A percentile compares a stretch with the other conserved stretches of the same genome.
These are phyloP conservation scores for Citropsis articulata DNA, from an alignment of 345 rosid genomes.

Conservation along the genomic window DNA sequence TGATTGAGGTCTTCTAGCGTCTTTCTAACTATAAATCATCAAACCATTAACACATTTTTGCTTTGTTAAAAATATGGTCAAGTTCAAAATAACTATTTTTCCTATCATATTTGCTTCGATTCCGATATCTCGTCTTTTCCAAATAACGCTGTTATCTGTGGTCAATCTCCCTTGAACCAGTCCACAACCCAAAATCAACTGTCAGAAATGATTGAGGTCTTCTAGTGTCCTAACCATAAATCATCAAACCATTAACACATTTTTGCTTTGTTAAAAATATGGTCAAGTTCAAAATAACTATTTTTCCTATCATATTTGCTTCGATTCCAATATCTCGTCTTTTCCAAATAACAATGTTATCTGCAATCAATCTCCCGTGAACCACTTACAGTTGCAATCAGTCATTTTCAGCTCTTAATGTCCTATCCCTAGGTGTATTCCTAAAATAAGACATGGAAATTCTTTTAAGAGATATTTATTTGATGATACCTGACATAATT, in stretches of 20 bases:
- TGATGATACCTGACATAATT: not conserved
- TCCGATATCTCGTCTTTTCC: not conserved
- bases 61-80: not conserved
- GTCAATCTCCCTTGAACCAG: not conserved
- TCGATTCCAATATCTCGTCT: not conserved
- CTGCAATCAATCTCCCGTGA: not conserved
- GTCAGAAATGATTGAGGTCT: too few relatives aligned
- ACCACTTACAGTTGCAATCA: not conserved
- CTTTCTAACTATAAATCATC: slow-evolving; percentile 20
- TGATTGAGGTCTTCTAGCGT: slow-evolving; percentile 79
- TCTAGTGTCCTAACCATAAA: too few relatives aligned
- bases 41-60: not conserved
- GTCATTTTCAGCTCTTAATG: not conserved
- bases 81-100: not conserved
- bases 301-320: not conserved
- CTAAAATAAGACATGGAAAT: not conserved
- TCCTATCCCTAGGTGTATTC: not conserved
- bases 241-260: too few relatives aligned
- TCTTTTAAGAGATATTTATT: not conserved
- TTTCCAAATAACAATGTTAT: not conserved
- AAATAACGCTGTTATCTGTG: not conserved
- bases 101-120: not conserved
- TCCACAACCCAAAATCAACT: too few relatives aligned
- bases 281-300: not conserved
- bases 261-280: not conserved